A percentile compares a stretch with the other conserved stretches of the same genome.
Conservation (phyloP, 2,329 filamentous ascomycete genomes). For the Aspergillus nomiae region DNA sequence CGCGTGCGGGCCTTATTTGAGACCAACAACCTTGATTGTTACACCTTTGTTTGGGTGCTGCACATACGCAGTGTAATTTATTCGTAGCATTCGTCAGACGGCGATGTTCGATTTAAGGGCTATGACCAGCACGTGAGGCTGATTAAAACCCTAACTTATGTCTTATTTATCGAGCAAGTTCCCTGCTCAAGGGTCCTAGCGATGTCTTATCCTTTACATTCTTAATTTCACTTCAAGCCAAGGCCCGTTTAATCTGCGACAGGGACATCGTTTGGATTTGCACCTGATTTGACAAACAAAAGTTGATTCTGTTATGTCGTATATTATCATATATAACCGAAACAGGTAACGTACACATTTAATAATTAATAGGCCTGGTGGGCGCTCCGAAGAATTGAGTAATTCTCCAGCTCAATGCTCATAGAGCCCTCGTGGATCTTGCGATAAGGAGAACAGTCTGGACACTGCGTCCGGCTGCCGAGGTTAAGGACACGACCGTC, state of each 20-base stretch:
- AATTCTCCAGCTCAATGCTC: neutral
- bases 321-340: neutral
- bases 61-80: no score
- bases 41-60: no score
- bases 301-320: neutral
- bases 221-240: neutral
- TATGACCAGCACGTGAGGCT: neutral
- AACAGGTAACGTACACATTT: neutral
- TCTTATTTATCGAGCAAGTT: neutral
- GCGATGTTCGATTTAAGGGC: neutral
- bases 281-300: neutral
- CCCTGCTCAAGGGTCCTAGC: neutral
- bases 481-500: neutral
- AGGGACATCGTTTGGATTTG: no score
- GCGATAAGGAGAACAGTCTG: neutral
- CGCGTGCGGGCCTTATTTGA: neutral
- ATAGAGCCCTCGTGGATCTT: neutral
- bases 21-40: neutral
- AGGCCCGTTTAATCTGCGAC: neutral
- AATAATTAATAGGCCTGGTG: neutral
- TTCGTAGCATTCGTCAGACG: no score
- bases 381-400: neutral
- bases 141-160: neutral
- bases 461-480: neutral
- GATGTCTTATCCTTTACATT: rapidly evolving